Percentiles rank a stretch among this genome's conserved stretches.
Evolutionary conservation across 2,329 filamentous ascomycete genomes (phyloP).

Genomic region (Sarocladiaceae sp.): DNA sequence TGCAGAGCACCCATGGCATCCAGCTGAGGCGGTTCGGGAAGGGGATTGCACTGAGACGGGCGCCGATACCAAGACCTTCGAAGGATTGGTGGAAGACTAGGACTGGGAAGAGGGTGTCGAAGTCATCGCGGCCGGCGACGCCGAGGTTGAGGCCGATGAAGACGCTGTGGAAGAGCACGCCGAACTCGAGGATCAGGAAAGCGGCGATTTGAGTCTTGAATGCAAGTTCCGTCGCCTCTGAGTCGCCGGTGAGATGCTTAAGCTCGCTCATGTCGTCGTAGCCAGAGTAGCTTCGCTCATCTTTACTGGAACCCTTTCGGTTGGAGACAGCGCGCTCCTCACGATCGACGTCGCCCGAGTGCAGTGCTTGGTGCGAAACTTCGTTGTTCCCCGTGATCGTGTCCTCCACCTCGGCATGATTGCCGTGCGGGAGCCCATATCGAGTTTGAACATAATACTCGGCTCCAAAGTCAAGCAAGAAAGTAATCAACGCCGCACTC

Average conservation of each 20-base stretch:
- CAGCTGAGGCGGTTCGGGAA: conserved; percentile 36
- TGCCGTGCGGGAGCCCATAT: conserved; percentile 27
- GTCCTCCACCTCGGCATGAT: conserved; percentile 20
- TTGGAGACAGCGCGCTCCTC: neutral
- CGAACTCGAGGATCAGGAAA: conserved; percentile 51
- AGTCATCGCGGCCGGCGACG: conserved; percentile 50
- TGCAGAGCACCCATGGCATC: conserved; percentile 45
- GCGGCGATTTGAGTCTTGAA: conserved; percentile 37
- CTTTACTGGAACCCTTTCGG: neutral
- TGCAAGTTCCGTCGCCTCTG: conserved; percentile 8
- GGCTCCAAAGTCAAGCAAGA: conserved; percentile 45
- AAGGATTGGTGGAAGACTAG: conserved; percentile 62
- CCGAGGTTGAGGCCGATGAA: conserved; percentile 61
- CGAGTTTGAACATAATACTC: conserved; percentile 46
- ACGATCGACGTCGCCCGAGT: conserved; percentile 35
- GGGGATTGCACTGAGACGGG: conserved; percentile 53
- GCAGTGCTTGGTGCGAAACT: conserved; percentile 31
- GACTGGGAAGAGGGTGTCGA: conserved; percentile 53
- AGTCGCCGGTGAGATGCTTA: conserved; percentile 16
- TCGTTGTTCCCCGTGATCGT: conserved; percentile 15
- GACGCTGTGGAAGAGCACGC: conserved; percentile 60
- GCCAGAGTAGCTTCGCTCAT: conserved; percentile 3
- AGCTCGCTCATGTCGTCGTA: conserved; percentile 18
- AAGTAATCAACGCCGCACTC: conserved; percentile 41
- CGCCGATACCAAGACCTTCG: conserved; percentile 59